phyloP scores from a whole-genome alignment of 2,329 filamentous ascomycete species.

The Colletotrichum filicis region DNA sequence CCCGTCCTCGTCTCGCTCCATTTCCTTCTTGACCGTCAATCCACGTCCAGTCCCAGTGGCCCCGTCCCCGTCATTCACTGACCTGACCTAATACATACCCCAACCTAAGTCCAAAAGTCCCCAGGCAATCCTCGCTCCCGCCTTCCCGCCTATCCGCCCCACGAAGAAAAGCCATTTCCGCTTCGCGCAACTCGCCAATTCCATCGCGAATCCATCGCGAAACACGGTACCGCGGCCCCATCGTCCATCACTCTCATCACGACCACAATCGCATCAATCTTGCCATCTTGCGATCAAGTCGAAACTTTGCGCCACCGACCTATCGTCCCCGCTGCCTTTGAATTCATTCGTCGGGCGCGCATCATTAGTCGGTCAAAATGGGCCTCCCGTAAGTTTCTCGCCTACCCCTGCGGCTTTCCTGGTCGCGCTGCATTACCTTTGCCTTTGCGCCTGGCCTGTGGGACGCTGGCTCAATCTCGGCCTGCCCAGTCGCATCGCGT shows the following conservation, averaged over 20 bases:
- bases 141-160: constrained; percentile 10
- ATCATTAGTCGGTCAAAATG: constrained; percentile 44
- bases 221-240: constrained; percentile 12
- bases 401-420: constrained; percentile 2
- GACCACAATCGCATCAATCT: not conserved
- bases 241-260: constrained; percentile 10
- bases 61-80: constrained; percentile 25
- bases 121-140: constrained; percentile 7
- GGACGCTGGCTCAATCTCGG: constrained; percentile 34
- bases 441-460: constrained; percentile 25
- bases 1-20: not conserved
- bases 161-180: constrained; percentile 15
- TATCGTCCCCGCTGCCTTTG: not conserved
- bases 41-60: constrained; percentile 22
- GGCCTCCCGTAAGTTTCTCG: constrained; percentile 58
- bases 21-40: constrained; percentile 4
- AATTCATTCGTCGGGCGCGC: not conserved
- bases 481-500: constrained; percentile 30
- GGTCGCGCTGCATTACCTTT: constrained; percentile 15
- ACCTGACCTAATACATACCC: not conserved
- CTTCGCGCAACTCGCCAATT: constrained; percentile 19
- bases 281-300: not conserved
- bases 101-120: too few relatives aligned
- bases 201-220: constrained; percentile 29
- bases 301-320: not conserved